phyloP scores from a whole-genome alignment of 345 rosid species.

The Psidium friedrichsthalianum region DNA sequence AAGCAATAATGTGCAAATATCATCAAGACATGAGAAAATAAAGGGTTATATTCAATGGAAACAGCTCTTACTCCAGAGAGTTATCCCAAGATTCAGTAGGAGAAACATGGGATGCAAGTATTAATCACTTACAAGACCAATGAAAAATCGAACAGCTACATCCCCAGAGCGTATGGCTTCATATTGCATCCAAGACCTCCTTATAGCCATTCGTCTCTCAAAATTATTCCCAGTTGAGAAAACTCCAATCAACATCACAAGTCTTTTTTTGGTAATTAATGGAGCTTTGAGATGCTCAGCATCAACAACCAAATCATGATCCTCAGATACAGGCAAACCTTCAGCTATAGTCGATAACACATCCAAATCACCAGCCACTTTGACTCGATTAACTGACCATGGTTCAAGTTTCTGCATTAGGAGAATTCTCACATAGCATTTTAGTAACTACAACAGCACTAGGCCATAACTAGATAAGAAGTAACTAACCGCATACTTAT shows the following conservation, averaged over 20 bases:
- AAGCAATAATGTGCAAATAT: background rate
- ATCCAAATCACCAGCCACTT: slow-evolving; percentile 49
- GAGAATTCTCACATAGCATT: background rate
- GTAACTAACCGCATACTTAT: slow-evolving; percentile 15
- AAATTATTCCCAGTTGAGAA: slow-evolving; percentile 91
- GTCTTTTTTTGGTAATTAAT: slow-evolving; percentile 22
- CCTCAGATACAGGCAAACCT: slow-evolving; percentile 69
- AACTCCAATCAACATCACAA: slow-evolving; percentile 61
- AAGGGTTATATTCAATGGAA: background rate
- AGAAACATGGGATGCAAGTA: background rate
- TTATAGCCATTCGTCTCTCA: slow-evolving; percentile 79
- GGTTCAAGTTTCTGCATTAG: slow-evolving; percentile 70
- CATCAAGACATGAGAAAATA: background rate
- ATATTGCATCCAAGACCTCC: slow-evolving; percentile 93
- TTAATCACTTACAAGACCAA: slow-evolving; percentile 67
- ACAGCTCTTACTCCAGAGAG: background rate
- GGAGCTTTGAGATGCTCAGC: slow-evolving; percentile 69
- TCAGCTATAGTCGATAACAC: slow-evolving; percentile 54
- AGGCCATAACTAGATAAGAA: no score
- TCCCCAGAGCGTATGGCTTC: slow-evolving; percentile 57
- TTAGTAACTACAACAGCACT: background rate
- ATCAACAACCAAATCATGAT: slow-evolving; percentile 41
- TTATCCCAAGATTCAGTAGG: background rate
- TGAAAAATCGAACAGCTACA: slow-evolving; percentile 77
- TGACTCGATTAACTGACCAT: slow-evolving; percentile 55